phyloP scores from a whole-genome alignment of 2,329 filamentous ascomycete species.

The Ophiocordyceps robertsii region DNA sequence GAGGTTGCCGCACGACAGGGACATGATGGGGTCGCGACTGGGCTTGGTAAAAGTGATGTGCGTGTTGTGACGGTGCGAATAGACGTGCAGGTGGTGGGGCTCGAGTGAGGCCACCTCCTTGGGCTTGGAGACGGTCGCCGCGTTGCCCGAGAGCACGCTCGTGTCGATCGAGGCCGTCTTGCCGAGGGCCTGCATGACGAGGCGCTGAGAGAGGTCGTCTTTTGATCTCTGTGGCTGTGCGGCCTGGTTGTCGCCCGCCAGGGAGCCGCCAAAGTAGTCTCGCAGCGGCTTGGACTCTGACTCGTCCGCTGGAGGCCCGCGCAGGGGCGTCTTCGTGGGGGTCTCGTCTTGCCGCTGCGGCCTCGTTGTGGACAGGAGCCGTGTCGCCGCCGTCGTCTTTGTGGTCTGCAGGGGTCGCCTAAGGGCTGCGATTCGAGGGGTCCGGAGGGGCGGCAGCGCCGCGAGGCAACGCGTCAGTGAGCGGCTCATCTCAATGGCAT shows the following conservation, averaged over 20 bases:
- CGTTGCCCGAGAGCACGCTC: conserved; percentile 11
- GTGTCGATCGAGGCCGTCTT: conserved; percentile 19
- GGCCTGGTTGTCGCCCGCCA: not conserved
- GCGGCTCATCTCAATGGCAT: conserved; percentile 29
- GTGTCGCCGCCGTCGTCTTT: conserved; percentile 18
- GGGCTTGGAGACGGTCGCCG: not conserved
- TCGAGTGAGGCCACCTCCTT: conserved; percentile 22
- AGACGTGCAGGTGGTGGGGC: conserved; percentile 80
- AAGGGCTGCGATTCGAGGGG: conserved; percentile 8
- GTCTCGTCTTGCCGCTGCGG: conserved; percentile 11
- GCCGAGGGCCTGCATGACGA: conserved; percentile 24
- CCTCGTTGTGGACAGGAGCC: conserved; percentile 11
- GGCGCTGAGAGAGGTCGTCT: conserved; percentile 19
- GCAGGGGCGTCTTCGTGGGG: too few species aligned
- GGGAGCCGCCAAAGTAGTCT: not conserved
- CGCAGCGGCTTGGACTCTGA: conserved; percentile 3
- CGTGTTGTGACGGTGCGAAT: conserved; percentile 83
- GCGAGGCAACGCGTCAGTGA: conserved; percentile 27
- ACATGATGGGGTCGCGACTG: conserved; percentile 65
- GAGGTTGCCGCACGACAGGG: conserved; percentile 71
- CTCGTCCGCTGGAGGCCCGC: not conserved
- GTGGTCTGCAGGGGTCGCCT: conserved; percentile 13
- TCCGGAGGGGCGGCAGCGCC: conserved; percentile 23
- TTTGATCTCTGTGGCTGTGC: conserved; percentile 14
- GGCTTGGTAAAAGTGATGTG: conserved; percentile 84